Evolutionary conservation across 306 rosid species (phyloP), one percentile per base, ranked within the genome.

Genomic region (Coriaria nepalensis): DNA sequence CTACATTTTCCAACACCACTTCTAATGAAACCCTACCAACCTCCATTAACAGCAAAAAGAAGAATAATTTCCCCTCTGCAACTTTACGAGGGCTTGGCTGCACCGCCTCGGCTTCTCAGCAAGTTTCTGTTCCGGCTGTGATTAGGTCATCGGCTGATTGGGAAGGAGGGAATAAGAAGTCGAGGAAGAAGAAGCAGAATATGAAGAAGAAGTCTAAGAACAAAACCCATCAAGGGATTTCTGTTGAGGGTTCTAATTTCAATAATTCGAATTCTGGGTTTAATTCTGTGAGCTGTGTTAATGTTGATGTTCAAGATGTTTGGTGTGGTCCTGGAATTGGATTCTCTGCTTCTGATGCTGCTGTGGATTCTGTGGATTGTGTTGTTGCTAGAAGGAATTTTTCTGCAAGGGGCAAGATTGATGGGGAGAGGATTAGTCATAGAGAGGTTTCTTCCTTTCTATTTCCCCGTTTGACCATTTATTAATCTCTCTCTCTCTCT

Each of bases 251-350:
- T 52, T 48, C 75, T 13, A 66, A 57, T 53, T 53, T 53, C 33
- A 46, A 20, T 20, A 20, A 41, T 6, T 48, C 29, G 9, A 57
- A 57, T 47, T 37, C 61, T 53, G 61, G 39, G n/a, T 35, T 64
- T 9, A 67, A 57, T 47, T 66, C 77, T 41, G 57, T 53, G 8
- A 56, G 72, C 35, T 67, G 77, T 66, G 69, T 81, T 49, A 87
- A 82, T 66, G 74, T 81, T 49, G 92, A 82, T 66, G 74, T 76
- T 72, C 87, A 77, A 45, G 98, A 90, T 72, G 98, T 82, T 38
- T 85, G 95, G 93, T 90, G 98, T 64, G 95, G 95, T 10, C 97
- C 97, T 4, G 95, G 95, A 62, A 77, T 81, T 68, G 97, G 95
- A 44, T 81, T 88, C 43, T 74, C 83, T 4, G 50, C 79, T 2